Evolutionary conservation across 2,329 filamentous ascomycete genomes (phyloP), one percentile per base, ranked within the genome.

Genomic region (Dactylellina drechsleri): DNA sequence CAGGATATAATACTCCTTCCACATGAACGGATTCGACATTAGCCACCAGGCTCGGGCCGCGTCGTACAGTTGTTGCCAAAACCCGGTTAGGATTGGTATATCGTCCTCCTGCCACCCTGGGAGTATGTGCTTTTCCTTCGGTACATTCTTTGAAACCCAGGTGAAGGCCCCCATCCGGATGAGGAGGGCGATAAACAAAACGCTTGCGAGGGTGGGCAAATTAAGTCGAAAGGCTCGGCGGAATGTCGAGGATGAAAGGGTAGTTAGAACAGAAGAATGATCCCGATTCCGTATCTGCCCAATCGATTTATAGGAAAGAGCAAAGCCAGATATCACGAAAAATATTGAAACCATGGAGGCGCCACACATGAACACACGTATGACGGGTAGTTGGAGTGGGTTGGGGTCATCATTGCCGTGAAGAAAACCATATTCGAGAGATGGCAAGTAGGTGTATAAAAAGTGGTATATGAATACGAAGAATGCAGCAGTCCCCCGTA

Each of bases 291-390:
- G 83, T 8, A 86, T 83, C 5, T 86, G 80, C 8, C 80, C 80
- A 61, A 87, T 75, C 0, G 86, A 83, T 77, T 85, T 86, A n/a
- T 84, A 79, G 1, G 86, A 84, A 8, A 88, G 81, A 4, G 86
- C 86, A 76, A 87, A 88, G 74, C 86, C 86, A 0, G 86, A 88
- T 64, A 88, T 84, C 78, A 88, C 84, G 79, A 86, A 87, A 79
- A 88, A 88, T 10, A 83, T 82, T 4, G 85, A 83, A 0, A 88
- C 86, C 43, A 83, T 82, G 1, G 82, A 80, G 3, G 79, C 78
- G 0, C 81, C 82, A 0, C 80, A 79, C 45, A 83, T 79, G 23
- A 81, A 57, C 2, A 84, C 75, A 0, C 82, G 82, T 49, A 84
- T 60, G 2, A 83, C 79, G 0, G 83, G 82, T 15, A 83, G 78